Base-by-base conservation (phyloP, 2,329 filamentous ascomycete species). In the Microsporum ferrugineum region DNA sequence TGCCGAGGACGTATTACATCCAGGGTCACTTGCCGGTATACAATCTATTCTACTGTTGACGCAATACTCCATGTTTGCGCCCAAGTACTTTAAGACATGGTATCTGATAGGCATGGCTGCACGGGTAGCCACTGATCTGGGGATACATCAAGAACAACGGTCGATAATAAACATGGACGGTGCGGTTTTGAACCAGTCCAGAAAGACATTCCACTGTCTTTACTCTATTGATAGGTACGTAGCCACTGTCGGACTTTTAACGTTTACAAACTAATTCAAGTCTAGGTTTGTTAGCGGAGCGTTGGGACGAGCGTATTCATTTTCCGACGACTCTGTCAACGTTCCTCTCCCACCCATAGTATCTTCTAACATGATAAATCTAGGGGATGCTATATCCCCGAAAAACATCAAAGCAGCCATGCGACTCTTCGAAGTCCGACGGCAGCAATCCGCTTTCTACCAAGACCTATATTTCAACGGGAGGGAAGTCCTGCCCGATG, bases 81-180 rank as follows among this genome's bases (percentile, higher is more conserved):
- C 92, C 1, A 84, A 86, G 47, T 90, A 95, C 70, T 96, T 96
- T 69, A 91, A 96, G 69, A 90, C 88, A 68, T 97, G 94, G 91
- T 91, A 94, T 65, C 76, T 96, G 64, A 88, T 96, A 61, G 94
- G 92, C 5, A 91, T 94, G 71, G 91, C 92, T 5, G 89, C 89
- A 45, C 84, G 92, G 62, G 89, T 91, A 4, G 85, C 92, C 69
- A 83, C 96, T 27, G 94, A 99, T 75, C 77, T 96, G 34, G 94
- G 94, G 5, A 85, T 95, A 62, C 94, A 97, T 72, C 92, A 96
- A 74, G 92, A 97, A 66, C 90, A 91, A 2, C 87, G 88, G 0
- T 80, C 82, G 61, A 85, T 87, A 64, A 81, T 87, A 14, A 76
- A 84, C 33, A 81, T 86, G 8, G 84, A 89, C 61, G 86, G 85